Percentiles rank a stretch among this genome's conserved stretches.
These are phyloP conservation scores for Lyophyllum decastes DNA, from an alignment of 768 basidiomycete genomes.

Conservation along the genomic window DNA sequence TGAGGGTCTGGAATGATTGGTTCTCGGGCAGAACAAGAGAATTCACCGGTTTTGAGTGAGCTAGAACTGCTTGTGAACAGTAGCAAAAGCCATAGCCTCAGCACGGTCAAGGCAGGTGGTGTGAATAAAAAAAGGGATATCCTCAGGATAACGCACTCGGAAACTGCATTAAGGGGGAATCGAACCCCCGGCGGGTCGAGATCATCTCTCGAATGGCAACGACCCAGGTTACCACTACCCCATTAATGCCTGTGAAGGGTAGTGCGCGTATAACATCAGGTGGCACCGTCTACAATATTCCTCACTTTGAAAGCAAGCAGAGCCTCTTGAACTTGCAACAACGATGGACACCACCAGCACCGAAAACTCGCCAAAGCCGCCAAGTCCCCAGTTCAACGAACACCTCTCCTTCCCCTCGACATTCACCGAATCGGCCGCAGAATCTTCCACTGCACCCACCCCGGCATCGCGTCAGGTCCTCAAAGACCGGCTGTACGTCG, in stretches of 20 bases:
- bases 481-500: conserved; percentile 84
- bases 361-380: neutral
- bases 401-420: conserved; percentile 25
- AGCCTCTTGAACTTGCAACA: too few species aligned
- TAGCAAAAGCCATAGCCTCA: too few species aligned
- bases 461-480: conserved; percentile 37
- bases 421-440: conserved; percentile 14
- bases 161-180: conserved; percentile 82
- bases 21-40: too few species aligned
- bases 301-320: too few species aligned
- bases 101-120: too few species aligned
- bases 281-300: too few species aligned
- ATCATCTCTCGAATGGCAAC: conserved; percentile 15
- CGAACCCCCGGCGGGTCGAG: conserved; percentile 85
- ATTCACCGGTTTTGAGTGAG: too few species aligned
- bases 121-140: too few species aligned
- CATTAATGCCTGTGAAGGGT: conserved; percentile 16
- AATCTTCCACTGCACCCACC: conserved; percentile 14
- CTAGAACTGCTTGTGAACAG: too few species aligned
- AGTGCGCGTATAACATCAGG: too few species aligned
- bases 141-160: too few species aligned
- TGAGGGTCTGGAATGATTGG: too few species aligned
- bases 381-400: conserved; percentile 2
- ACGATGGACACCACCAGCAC: neutral
- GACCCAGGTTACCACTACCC: conserved; percentile 15